These are phyloP conservation scores for Mycena sp. DNA, from an alignment of 1,284 basidiomycete genomes.

Conservation along the genomic window DNA sequence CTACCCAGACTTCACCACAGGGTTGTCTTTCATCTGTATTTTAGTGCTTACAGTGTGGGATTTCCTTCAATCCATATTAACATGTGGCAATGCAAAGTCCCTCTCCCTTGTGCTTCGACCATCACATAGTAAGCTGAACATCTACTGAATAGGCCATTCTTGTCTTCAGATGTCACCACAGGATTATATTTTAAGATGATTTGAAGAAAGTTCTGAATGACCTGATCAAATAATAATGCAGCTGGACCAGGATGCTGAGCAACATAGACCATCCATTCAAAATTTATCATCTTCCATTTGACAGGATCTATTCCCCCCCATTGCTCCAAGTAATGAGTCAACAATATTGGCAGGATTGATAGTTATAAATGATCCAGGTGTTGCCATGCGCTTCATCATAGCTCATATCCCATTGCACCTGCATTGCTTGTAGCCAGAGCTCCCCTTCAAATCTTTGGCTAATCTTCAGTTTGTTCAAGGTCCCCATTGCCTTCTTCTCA, in stretches of 20 bases:
- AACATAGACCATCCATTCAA: background rate
- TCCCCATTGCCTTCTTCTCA: background rate
- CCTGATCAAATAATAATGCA: background rate
- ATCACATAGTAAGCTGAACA: background rate
- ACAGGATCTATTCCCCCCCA: background rate
- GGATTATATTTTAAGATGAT: background rate
- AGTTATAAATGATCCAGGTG: conserved; percentile 17
- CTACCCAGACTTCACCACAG: no score
- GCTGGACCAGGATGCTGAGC: background rate
- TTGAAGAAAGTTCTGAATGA: background rate
- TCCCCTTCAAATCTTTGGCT: background rate
- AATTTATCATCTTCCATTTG: background rate
- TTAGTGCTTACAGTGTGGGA: background rate
- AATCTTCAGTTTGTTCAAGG: background rate
- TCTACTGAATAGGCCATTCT: background rate
- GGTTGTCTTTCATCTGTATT: background rate
- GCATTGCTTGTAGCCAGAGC: conserved; percentile 15
- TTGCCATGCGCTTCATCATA: conserved; percentile 2
- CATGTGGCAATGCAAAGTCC: background rate
- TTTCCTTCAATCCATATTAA: background rate
- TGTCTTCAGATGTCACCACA: no score
- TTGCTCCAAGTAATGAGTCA: background rate
- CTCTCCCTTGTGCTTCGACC: background rate
- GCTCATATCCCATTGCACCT: conserved; percentile 21
- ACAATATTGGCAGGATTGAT: conserved; percentile 18